phyloP scores from a whole-genome alignment of 139 green algal genomes.

The Chlorokybus atmophyticus region DNA sequence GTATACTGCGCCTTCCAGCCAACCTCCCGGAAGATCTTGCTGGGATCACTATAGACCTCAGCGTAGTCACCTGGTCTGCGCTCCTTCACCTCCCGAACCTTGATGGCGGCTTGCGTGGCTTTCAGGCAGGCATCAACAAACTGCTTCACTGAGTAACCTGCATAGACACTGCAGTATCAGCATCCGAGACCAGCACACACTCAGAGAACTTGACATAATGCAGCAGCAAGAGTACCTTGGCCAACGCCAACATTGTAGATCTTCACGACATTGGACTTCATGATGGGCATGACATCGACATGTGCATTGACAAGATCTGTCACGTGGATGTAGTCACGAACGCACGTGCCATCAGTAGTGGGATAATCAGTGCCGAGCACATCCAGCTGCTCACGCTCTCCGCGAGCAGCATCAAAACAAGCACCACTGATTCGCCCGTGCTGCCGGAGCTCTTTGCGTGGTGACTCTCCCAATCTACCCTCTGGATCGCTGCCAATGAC shows the following conservation, averaged over 20 bases:
- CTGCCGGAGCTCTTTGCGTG: conserved; percentile 36
- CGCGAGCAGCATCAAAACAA: conserved; percentile 56
- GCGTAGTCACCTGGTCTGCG: conserved; percentile 36
- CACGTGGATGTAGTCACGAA: conserved; percentile 65
- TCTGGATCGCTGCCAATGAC: conserved; percentile 53
- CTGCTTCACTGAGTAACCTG: conserved; percentile 30
- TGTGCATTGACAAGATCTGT: conserved; percentile 56
- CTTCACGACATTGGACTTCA: conserved; percentile 6
- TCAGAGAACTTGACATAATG: too few relatives aligned
- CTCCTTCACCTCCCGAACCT: conserved; percentile 25
- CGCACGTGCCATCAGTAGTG: conserved; percentile 33
- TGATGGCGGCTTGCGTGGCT: conserved; percentile 34
- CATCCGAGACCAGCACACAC: too few relatives aligned
- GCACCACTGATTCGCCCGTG: conserved; percentile 51
- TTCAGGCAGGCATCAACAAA: conserved; percentile 39
- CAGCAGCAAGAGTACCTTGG: too few relatives aligned
- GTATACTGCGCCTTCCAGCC: conserved; percentile 36
- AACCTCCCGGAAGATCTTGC: conserved; percentile 33
- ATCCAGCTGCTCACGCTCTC: conserved; percentile 29
- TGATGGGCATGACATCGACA: conserved; percentile 25
- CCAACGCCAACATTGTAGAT: conserved; percentile 60
- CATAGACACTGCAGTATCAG: too few relatives aligned
- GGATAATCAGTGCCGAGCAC: conserved; percentile 29
- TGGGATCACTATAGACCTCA: conserved; percentile 37
- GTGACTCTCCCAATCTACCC: conserved; percentile 51